Evolutionary conservation across 495 filamentous ascomycete species (phyloP).

Genomic region (Podospora comata): DNA sequence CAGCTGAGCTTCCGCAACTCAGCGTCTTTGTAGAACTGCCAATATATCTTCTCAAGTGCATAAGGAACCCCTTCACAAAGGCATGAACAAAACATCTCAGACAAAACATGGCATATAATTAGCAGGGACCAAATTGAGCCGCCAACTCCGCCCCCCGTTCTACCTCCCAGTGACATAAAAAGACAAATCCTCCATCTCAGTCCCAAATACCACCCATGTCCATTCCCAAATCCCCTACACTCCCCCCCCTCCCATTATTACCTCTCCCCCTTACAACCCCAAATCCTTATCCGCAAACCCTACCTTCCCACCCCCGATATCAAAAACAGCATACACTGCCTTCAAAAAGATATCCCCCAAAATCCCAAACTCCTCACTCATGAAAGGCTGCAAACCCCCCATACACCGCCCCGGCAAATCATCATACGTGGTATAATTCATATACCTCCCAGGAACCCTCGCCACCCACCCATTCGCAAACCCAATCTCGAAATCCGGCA

Average conservation of each 20-base stretch:
- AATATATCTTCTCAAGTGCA: too few relatives aligned
- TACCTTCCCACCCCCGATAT: slow-evolving; percentile 62
- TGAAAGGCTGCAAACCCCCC: slow-evolving; percentile 67
- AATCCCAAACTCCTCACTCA: slow-evolving; percentile 57
- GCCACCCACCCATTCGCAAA: slow-evolving; percentile 56
- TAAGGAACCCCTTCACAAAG: background rate
- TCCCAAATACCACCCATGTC: background rate
- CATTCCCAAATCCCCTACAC: too few relatives aligned
- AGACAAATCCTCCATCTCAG: background rate
- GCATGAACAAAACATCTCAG: background rate
- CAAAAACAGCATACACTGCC: slow-evolving; percentile 71
- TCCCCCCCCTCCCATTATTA: too few relatives aligned
- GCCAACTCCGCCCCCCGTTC: background rate
- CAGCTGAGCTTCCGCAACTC: too few relatives aligned
- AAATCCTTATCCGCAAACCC: slow-evolving; percentile 58
- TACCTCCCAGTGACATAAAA: background rate
- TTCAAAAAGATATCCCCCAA: slow-evolving; percentile 73
- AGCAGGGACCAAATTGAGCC: background rate
- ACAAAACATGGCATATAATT: background rate
- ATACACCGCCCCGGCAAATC: slow-evolving; percentile 52
- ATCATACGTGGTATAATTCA: slow-evolving; percentile 58
- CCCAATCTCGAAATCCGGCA: slow-evolving; percentile 53
- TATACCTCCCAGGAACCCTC: slow-evolving; percentile 63
- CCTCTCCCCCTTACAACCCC: background rate
- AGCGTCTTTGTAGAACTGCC: too few relatives aligned